phyloP scores from a whole-genome alignment of 2,329 filamentous ascomycete genomes.

The Fusarium sp. region DNA sequence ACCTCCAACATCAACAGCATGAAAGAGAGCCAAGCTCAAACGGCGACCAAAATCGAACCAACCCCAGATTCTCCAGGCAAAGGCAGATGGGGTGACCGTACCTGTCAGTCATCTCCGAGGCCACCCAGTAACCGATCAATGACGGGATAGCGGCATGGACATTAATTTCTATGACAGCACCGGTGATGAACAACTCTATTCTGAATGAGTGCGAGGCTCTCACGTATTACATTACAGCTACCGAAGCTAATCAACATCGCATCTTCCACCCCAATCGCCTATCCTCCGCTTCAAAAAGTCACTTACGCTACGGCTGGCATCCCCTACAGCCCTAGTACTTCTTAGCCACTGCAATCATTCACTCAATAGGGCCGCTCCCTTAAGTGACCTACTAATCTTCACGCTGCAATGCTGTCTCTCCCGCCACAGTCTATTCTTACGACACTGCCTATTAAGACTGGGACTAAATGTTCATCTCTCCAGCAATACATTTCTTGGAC shows the following conservation, averaged over 20 bases:
- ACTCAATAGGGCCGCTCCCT: slow-evolving; percentile 62
- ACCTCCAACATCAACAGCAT: too few species aligned
- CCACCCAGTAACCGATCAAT: too few species aligned
- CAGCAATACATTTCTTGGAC: slow-evolving; percentile 65
- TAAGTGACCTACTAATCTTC: slow-evolving; percentile 54
- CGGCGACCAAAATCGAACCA: too few species aligned
- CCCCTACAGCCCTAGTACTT: slow-evolving; percentile 62
- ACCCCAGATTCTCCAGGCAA: too few species aligned
- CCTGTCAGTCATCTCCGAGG: too few species aligned
- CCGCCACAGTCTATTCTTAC: slow-evolving; percentile 55
- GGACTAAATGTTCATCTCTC: slow-evolving; percentile 34
- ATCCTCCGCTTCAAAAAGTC: slow-evolving; percentile 46
- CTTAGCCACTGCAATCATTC: slow-evolving; percentile 63
- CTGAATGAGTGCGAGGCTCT: too few species aligned
- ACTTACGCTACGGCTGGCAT: slow-evolving; percentile 70
- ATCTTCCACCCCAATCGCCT: slow-evolving; percentile 42
- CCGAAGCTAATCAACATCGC: slow-evolving; percentile 25
- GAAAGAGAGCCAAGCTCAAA: too few species aligned
- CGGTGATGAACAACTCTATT: too few species aligned
- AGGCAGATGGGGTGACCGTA: too few species aligned
- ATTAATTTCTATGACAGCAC: too few species aligned
- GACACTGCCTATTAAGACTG: slow-evolving; percentile 51
- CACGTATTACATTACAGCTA: too few species aligned
- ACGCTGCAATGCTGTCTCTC: slow-evolving; percentile 50
- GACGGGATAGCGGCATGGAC: too few species aligned